Conservation (phyloP, 805 yeast species). For the Komagataella kurtzmanii region DNA sequence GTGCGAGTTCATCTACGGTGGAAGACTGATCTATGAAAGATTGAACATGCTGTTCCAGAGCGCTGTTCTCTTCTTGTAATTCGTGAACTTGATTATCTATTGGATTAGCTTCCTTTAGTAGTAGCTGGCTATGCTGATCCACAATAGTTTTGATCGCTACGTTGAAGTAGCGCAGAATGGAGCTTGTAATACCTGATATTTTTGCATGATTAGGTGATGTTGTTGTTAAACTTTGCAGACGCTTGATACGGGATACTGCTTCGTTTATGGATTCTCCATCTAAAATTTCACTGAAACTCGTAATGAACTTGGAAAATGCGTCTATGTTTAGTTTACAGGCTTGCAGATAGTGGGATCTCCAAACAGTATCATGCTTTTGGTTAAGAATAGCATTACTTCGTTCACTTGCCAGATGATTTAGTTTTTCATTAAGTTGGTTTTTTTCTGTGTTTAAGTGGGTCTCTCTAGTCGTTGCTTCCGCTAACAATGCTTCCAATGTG, state of each 20-base stretch:
- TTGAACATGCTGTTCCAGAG: not conserved
- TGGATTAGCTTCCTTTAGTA: conserved; percentile 1
- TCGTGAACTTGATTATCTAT: conserved; percentile 1
- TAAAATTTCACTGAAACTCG: conserved; percentile 36
- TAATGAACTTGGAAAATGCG: conserved; percentile 35
- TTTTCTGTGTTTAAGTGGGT: conserved; percentile 1
- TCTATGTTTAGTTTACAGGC: conserved; percentile 23
- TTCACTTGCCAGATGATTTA: conserved; percentile 7
- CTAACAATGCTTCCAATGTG: not conserved
- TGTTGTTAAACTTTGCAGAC: conserved; percentile 13
- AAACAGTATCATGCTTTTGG: not conserved
- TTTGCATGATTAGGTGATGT: conserved; percentile 5
- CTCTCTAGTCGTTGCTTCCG: conserved; percentile 1
- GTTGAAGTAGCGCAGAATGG: conserved; percentile 31
- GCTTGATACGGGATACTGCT: conserved; percentile 36
- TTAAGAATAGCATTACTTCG: conserved; percentile 5
- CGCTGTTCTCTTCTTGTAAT: not conserved
- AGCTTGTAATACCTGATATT: conserved; percentile 19
- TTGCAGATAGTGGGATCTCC: not conserved
- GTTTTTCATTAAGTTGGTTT: conserved; percentile 5
- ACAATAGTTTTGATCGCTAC: conserved; percentile 48
- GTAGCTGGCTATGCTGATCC: conserved; percentile 31
- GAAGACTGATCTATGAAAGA: conserved; percentile 1
- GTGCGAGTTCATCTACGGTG: conserved; percentile 34
- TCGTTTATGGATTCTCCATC: conserved; percentile 48